Conservation (phyloP, 139 green algal genomes). For the Trebouxia sp. region DNA sequence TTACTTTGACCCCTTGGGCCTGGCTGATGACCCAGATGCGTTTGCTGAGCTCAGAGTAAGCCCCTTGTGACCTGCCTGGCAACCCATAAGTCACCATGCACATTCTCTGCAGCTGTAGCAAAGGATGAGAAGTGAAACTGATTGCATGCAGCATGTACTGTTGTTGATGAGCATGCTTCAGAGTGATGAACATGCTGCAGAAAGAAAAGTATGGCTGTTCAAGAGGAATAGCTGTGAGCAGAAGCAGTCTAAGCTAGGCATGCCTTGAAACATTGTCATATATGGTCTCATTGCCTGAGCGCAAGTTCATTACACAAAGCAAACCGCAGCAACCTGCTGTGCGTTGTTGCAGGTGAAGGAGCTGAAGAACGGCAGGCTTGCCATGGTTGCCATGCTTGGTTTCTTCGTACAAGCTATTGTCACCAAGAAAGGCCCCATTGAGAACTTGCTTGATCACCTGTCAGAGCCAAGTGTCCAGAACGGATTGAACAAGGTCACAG, state of each 20-base stretch:
- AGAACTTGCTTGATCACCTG: slow-evolving; percentile 80
- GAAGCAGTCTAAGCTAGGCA: no score
- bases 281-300: no score
- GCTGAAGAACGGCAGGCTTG: slow-evolving; percentile 88
- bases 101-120: no score
- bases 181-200: no score
- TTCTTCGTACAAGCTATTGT: slow-evolving; percentile 85
- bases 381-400: slow-evolving; percentile 87
- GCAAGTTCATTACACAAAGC: no score
- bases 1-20: slow-evolving; percentile 88
- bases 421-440: slow-evolving; percentile 59
- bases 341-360: slow-evolving; percentile 74
- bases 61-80: no score
- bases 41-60: slow-evolving; percentile 83
- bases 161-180: background rate
- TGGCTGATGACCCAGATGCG: slow-evolving; percentile 94
- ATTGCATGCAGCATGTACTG: slow-evolving; percentile 34
- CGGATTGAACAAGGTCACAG: slow-evolving; percentile 64
- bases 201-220: no score
- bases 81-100: no score
- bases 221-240: no score
- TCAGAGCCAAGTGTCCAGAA: slow-evolving; percentile 75
- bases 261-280: no score
- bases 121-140: background rate
- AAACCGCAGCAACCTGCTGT: background rate